Percentiles rank a stretch among this genome's conserved stretches.
Evolutionary conservation across 2,329 filamentous ascomycete genomes (phyloP).

Genomic region (Pseudofabraea citricarpa): DNA sequence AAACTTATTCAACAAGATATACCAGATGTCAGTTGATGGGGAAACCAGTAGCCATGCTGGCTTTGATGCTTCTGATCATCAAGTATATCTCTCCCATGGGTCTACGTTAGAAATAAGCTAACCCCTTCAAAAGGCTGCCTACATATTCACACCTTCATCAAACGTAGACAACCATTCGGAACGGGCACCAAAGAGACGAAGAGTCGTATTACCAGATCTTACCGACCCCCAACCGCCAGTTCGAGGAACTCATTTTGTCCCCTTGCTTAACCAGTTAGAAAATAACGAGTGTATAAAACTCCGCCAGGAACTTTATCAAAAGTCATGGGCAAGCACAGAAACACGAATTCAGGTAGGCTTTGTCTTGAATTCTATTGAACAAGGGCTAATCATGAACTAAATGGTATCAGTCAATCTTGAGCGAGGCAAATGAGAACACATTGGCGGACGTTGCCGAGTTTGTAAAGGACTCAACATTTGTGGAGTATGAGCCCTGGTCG

Average conservation of each 20-base stretch:
- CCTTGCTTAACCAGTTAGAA: slow-evolving; percentile 52
- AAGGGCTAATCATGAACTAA: slow-evolving; percentile 34
- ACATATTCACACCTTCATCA: slow-evolving; percentile 27
- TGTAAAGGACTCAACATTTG: slow-evolving; percentile 34
- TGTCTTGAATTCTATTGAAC: slow-evolving; percentile 13
- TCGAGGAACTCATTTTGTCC: slow-evolving; percentile 35
- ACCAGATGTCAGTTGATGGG: slow-evolving; percentile 25
- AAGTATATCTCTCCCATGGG: slow-evolving; percentile 15
- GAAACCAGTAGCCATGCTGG: slow-evolving; percentile 18
- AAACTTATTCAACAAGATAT: not conserved
- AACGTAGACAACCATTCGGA: slow-evolving; percentile 14
- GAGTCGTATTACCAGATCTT: slow-evolving; percentile 19
- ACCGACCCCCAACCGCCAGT: not conserved
- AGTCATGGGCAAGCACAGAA: slow-evolving; percentile 62
- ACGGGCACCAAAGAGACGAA: slow-evolving; percentile 31
- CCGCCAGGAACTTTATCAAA: slow-evolving; percentile 55
- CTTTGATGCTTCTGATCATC: slow-evolving; percentile 27
- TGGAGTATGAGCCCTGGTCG: slow-evolving; percentile 24
- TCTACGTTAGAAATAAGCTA: not conserved
- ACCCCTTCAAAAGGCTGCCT: slow-evolving; percentile 27
- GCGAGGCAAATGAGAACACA: slow-evolving; percentile 56
- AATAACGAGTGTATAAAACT: slow-evolving; percentile 40
- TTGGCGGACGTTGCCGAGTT: slow-evolving; percentile 54
- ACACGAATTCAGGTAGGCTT: slow-evolving; percentile 51
- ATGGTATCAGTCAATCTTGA: slow-evolving; percentile 45